Evolutionary conservation across 306 rosid genomes (phyloP), one percentile per base, ranked within the genome.

Genomic region (Hylodesmum podocarpum): DNA sequence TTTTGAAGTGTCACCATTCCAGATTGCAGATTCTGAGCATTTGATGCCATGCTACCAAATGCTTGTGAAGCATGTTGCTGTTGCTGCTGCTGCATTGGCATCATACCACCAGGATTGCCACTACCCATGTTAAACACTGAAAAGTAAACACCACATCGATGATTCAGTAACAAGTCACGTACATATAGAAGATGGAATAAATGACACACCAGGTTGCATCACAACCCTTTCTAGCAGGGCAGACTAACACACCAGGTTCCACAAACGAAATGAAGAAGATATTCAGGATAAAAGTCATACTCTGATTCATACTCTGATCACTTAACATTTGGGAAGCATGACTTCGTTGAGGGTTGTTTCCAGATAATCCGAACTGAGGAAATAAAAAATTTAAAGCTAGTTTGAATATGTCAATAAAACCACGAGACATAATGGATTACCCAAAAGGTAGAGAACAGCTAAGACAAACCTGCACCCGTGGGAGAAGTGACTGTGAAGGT

Each of bases 61-160:
- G 94, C 86, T 85, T 91, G 97, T 31, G 95, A 81, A 75, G 83
- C 67, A 47, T 81, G 96, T 6, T 81, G 87, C 39, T 86, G 93
- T 53, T 91, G 96, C 47, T 91, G 97, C 53, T 86, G 89, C 41
- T 82, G 94, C 13, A 86, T 66, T 9, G 94, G 83, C 94, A 91
- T 91, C 97, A 90, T 88, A 47, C 90, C 83, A 46, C 94, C 76
- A 2, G 96, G 78, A 87, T 89, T 94, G 66, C 89, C 88, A 12
- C 88, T 66, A 84, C 96, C 98, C 91, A 92, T 85, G 75, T 87
- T 91, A 83, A 85, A 94, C 86, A 94, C 97, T 91, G 91, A 83
- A 83, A 82, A 18, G 64, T 34, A 77, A 87, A 63, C 33, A 14
- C 80, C 82, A 82, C 22, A 49, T 58, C 39, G 53, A 55, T 29